phyloP scores from a whole-genome alignment of 192 early-diverging fungal species.

The Dissophora ornata region DNA sequence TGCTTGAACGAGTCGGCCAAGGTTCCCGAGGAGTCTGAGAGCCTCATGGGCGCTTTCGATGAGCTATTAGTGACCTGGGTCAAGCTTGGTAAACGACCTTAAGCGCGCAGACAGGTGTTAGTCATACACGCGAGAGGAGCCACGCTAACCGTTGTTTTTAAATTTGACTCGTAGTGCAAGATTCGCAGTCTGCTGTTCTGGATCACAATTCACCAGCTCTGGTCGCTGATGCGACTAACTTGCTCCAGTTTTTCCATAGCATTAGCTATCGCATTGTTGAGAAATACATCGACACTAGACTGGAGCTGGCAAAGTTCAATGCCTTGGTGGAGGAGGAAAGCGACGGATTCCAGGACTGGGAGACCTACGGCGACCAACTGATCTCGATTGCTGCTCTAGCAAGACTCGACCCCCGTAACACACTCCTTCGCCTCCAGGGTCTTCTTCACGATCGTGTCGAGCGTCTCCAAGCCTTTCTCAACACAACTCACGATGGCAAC shows the following conservation, averaged over 20 bases:
- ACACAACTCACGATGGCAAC: slow-evolving; percentile 42
- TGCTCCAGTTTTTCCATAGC: slow-evolving; percentile 61
- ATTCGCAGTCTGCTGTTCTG: slow-evolving; percentile 43
- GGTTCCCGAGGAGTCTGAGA: slow-evolving; percentile 58
- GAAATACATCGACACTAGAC: slow-evolving; percentile 69
- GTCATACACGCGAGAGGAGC: too few species aligned
- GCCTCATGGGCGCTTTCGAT: slow-evolving; percentile 70
- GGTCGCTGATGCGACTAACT: slow-evolving; percentile 45
- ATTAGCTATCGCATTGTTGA: slow-evolving; percentile 68
- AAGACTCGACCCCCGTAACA: slow-evolving; percentile 66
- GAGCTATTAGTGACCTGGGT: slow-evolving; percentile 73
- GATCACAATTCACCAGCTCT: slow-evolving; percentile 38
- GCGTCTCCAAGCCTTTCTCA: slow-evolving; percentile 62
- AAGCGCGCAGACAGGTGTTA: too few species aligned
- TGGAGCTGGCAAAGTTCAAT: slow-evolving; percentile 65
- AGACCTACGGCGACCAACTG: slow-evolving; percentile 80
- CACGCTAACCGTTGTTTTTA: too few species aligned
- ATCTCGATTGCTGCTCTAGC: slow-evolving; percentile 71
- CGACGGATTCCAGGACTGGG: slow-evolving; percentile 73
- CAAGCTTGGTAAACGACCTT: slow-evolving; percentile 66
- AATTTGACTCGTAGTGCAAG: too few species aligned
- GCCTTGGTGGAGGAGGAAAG: slow-evolving; percentile 63
- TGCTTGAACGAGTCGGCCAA: slow-evolving; percentile 64
- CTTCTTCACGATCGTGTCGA: slow-evolving; percentile 64
- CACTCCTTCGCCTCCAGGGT: slow-evolving; percentile 59